Evolutionary conservation across 1,139 yeast species (phyloP).

Genomic region (Debaryomyces robertsiae): DNA sequence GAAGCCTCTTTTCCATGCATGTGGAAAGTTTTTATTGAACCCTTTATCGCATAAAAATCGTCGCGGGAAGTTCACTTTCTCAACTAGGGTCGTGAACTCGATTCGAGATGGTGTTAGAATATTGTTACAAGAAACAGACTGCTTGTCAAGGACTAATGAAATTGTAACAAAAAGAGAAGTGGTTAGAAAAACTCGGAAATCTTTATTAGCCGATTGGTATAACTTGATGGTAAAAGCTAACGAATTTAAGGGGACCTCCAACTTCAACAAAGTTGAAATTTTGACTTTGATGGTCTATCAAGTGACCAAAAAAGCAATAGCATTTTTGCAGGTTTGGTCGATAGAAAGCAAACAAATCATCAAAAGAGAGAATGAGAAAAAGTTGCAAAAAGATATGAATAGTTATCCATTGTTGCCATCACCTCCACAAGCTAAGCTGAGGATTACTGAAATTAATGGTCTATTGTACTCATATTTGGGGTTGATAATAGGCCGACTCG

Average conservation of each 20-base stretch:
- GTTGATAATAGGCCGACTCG: constrained; percentile 69
- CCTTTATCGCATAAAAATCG: constrained; percentile 57
- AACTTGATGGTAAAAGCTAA: constrained; percentile 85
- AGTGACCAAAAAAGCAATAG: constrained; percentile 70
- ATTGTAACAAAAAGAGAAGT: constrained; percentile 71
- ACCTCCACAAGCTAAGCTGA: constrained; percentile 70
- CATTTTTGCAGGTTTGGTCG: constrained; percentile 77
- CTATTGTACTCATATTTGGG: constrained; percentile 73
- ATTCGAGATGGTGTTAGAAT: constrained; percentile 84
- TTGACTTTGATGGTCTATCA: constrained; percentile 74
- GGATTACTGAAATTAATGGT: constrained; percentile 75
- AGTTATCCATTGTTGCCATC: constrained; percentile 45
- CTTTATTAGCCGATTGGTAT: constrained; percentile 87
- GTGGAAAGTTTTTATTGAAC: constrained; percentile 73
- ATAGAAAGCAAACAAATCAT: constrained; percentile 51
- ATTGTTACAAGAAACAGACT: constrained; percentile 74
- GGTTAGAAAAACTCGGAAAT: constrained; percentile 74
- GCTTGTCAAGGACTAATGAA: constrained; percentile 81
- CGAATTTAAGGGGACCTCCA: constrained; percentile 74
- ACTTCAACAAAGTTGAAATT: constrained; percentile 65
- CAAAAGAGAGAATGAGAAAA: constrained; percentile 39
- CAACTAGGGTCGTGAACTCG: constrained; percentile 43
- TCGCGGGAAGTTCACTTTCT: constrained; percentile 46
- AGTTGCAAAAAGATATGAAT: constrained; percentile 41
- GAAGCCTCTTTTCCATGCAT: constrained; percentile 66